Evolutionary conservation across 345 rosid species (phyloP).

Genomic region (Ceriops decandra): DNA sequence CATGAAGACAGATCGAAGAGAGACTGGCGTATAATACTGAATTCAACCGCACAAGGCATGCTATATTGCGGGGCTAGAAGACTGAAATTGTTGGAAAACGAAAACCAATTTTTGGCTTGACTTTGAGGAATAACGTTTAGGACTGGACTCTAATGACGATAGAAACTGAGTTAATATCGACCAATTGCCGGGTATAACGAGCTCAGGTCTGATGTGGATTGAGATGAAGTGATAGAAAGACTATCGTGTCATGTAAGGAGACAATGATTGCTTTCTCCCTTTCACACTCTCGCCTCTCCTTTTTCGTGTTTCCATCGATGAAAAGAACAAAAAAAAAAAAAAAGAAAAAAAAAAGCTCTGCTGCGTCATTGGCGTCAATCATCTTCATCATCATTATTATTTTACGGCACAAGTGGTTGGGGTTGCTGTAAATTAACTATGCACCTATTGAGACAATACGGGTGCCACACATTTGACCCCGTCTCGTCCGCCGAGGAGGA

Average conservation of each 20-base stretch:
- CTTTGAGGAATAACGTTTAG: neutral
- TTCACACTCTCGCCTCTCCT: slow-evolving; percentile 4
- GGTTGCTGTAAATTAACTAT: too few species aligned
- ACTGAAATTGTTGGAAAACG: neutral
- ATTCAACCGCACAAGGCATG: neutral
- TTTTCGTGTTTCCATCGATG: neutral
- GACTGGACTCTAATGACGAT: neutral
- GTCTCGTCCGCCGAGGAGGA: too few species aligned
- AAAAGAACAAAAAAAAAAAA: too few species aligned
- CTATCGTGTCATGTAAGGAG: neutral
- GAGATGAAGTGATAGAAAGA: neutral
- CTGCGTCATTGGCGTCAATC: too few species aligned
- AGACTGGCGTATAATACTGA: neutral
- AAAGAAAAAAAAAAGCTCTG: too few species aligned
- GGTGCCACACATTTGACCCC: too few species aligned
- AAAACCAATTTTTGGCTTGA: neutral
- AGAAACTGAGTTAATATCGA: neutral
- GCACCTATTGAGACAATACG: too few species aligned
- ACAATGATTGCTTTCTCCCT: neutral
- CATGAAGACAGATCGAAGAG: too few species aligned
- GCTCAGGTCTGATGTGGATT: slow-evolving; percentile 3
- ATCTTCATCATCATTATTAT: too few species aligned
- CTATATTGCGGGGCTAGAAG: neutral
- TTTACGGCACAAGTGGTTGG: too few species aligned
- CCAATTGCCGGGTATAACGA: neutral